These are phyloP conservation scores for Phytophthora cryptogea DNA, from an alignment of 352 stramenopile genomes.

Conservation along the genomic window DNA sequence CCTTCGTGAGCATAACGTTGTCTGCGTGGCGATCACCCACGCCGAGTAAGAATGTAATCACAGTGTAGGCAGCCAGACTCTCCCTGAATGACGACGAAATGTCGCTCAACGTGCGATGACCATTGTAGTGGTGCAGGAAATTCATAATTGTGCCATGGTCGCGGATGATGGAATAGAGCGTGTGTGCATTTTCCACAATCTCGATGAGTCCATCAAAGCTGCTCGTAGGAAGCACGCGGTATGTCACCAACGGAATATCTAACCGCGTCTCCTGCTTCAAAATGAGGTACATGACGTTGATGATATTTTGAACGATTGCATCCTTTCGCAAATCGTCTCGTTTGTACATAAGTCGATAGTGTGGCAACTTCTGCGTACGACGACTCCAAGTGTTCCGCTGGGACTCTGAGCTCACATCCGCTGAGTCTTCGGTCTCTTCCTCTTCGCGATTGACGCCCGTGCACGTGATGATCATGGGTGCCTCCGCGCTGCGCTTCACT, in stretches of 20 bases:
- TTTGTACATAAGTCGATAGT: slow-evolving; percentile 90
- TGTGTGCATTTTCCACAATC: slow-evolving; percentile 88
- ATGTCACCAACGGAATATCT: slow-evolving; percentile 84
- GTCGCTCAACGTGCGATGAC: slow-evolving; percentile 82
- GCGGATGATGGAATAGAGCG: slow-evolving; percentile 85
- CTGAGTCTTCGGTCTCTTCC: slow-evolving; percentile 53
- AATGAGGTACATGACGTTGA: slow-evolving; percentile 90
- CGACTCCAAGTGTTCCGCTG: slow-evolving; percentile 43
- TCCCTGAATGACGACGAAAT: slow-evolving; percentile 87
- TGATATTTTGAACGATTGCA: slow-evolving; percentile 87
- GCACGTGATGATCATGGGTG: slow-evolving; percentile 81
- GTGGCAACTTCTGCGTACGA: slow-evolving; percentile 39
- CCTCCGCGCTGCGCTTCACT: slow-evolving; percentile 83
- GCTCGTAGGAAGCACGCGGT: slow-evolving; percentile 85
- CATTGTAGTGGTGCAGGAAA: slow-evolving; percentile 87
- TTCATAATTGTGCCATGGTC: slow-evolving; percentile 85
- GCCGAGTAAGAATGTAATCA: slow-evolving; percentile 99
- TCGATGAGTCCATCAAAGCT: slow-evolving; percentile 87
- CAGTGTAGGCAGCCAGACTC: slow-evolving; percentile 97
- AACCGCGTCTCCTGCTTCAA: slow-evolving; percentile 82
- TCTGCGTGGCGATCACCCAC: slow-evolving; percentile 99
- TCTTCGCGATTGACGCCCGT: slow-evolving; percentile 76
- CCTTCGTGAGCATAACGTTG: slow-evolving; percentile 98
- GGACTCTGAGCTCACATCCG: slow-evolving; percentile 29
- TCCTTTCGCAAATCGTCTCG: slow-evolving; percentile 86